Conservation (phyloP, 768 basidiomycete genomes). For the Suillus clintonianus region DNA sequence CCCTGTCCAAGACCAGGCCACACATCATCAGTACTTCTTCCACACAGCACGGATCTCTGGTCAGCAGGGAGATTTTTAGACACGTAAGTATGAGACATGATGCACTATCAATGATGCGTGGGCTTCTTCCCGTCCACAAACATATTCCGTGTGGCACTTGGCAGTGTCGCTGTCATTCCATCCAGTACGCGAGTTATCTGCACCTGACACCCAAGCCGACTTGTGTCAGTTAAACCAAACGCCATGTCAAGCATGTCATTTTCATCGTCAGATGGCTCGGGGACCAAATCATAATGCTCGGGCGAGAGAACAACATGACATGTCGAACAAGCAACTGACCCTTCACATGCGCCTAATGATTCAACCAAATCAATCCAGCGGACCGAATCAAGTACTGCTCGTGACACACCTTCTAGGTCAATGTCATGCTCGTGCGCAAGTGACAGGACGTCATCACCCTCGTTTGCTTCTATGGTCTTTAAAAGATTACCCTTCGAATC, state of each 20-base stretch:
- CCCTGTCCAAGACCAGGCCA: neutral
- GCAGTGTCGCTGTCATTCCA: constrained; percentile 82
- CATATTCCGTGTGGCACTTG: constrained; percentile 95
- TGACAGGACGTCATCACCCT: constrained; percentile 90
- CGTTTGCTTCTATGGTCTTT: constrained; percentile 88
- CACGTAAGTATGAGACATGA: neutral
- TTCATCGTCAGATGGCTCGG: constrained; percentile 96
- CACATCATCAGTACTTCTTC: neutral
- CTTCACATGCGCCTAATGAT: constrained; percentile 87
- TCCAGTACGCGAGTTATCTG: constrained; percentile 79
- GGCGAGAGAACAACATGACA: constrained; percentile 89
- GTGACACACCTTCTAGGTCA: constrained; percentile 82
- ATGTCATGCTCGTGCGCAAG: constrained; percentile 95
- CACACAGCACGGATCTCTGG: neutral
- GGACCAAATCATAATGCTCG: constrained; percentile 81
- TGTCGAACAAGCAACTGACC: constrained; percentile 95
- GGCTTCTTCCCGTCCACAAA: constrained; percentile 83
- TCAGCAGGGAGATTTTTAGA: neutral
- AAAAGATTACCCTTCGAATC: constrained; percentile 83
- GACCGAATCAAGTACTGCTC: neutral
- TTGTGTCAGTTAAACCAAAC: constrained; percentile 95
- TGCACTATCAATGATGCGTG: constrained; percentile 41
- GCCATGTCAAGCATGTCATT: constrained; percentile 99
- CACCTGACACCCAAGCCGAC: constrained; percentile 78
- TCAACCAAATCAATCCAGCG: neutral